phyloP scores from a whole-genome alignment of 1,284 basidiomycete species.

The Fomitopsis betulina region DNA sequence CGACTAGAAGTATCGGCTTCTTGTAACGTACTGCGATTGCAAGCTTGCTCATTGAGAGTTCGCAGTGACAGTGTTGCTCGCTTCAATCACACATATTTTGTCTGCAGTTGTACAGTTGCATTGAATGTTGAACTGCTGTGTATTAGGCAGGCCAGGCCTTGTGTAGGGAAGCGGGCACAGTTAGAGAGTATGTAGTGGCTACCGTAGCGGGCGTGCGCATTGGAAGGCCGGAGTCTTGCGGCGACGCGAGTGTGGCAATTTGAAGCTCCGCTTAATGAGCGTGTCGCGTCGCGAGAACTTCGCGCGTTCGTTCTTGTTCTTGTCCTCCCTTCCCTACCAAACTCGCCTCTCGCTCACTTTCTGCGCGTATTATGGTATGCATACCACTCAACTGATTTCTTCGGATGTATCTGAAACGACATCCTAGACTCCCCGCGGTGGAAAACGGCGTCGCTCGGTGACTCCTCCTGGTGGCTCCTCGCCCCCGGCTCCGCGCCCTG shows the following conservation, averaged over 20 bases:
- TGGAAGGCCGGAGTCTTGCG: too few species aligned
- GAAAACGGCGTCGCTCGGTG: slow-evolving; percentile 61
- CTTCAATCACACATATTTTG: too few species aligned
- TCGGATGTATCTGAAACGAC: neutral
- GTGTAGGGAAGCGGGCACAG: too few species aligned
- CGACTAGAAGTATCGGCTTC: too few species aligned
- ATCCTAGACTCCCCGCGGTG: slow-evolving; percentile 28
- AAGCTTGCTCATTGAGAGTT: too few species aligned
- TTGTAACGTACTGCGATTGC: too few species aligned
- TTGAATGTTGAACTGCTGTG: too few species aligned
- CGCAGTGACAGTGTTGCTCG: too few species aligned
- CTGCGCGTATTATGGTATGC: neutral
- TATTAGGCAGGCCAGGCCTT: too few species aligned
- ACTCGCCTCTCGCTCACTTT: neutral
- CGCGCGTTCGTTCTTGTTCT: slow-evolving; percentile 2
- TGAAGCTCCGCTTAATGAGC: slow-evolving; percentile 23
- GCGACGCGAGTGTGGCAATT: slow-evolving; percentile 23
- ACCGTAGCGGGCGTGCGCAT: too few species aligned
- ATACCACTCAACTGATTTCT: neutral
- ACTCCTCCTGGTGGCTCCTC: slow-evolving; percentile 54
- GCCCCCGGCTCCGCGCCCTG: slow-evolving; percentile 35
- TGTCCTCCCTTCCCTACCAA: neutral
- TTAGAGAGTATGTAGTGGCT: too few species aligned
- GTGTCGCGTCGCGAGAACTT: slow-evolving; percentile 20
- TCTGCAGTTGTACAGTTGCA: too few species aligned